phyloP scores from a whole-genome alignment of 1,284 basidiomycete genomes.

The Sanguinoderma infundibulare region DNA sequence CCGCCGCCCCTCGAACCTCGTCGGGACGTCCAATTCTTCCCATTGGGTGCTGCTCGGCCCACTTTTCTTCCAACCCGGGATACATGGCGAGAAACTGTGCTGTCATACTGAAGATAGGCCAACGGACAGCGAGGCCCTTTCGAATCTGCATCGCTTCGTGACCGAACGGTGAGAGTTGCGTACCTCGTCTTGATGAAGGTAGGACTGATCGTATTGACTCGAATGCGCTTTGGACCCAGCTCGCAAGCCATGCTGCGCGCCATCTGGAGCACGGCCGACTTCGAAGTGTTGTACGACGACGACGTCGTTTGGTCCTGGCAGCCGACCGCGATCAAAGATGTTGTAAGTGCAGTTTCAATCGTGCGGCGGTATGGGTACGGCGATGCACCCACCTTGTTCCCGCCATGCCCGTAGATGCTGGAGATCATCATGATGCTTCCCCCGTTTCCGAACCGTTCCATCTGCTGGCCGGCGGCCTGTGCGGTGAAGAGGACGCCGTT shows the following conservation, averaged over 20 bases:
- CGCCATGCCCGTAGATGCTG: constrained; percentile 84
- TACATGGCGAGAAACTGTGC: not conserved
- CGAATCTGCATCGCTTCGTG: not conserved
- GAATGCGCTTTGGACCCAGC: constrained; percentile 68
- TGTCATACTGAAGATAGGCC: not conserved
- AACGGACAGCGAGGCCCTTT: not conserved
- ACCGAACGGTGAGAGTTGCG: constrained; percentile 38
- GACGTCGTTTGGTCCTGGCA: constrained; percentile 36
- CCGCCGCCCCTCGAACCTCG: constrained; percentile 72
- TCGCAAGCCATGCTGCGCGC: constrained; percentile 84
- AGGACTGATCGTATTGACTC: constrained; percentile 76
- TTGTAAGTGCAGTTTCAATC: not conserved
- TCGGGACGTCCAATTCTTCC: constrained; percentile 74
- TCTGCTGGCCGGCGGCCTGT: too few species aligned
- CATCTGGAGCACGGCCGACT: constrained; percentile 83
- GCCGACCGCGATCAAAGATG: too few species aligned
- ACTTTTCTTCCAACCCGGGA: not conserved
- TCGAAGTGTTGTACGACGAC: constrained; percentile 85
- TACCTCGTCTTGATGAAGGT: constrained; percentile 69
- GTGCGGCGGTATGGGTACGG: not conserved
- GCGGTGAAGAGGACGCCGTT: constrained; percentile 79
- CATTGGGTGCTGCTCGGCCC: constrained; percentile 54
- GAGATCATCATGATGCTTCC: constrained; percentile 85
- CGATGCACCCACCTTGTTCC: constrained; percentile 61
- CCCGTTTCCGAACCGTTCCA: constrained; percentile 58